Evolutionary conservation across 31 red algal genomes (phyloP).

Genomic region (Porphyra umbilicalis): DNA sequence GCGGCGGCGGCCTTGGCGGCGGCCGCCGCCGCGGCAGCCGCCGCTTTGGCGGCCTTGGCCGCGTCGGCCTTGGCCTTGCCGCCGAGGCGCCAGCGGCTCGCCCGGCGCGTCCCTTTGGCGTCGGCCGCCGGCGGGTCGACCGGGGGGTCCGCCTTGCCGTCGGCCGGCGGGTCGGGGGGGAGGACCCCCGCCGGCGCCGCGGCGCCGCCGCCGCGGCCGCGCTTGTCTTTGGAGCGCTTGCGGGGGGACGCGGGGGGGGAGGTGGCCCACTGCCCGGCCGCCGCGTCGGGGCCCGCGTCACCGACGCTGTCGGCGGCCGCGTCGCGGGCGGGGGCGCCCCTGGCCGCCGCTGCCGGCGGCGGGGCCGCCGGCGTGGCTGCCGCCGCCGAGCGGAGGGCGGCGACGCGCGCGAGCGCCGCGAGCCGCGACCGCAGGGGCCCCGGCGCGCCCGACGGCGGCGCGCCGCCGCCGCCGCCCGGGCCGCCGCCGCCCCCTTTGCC

Average conservation of each 20-base stretch:
- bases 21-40: not conserved
- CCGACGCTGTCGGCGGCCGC: not conserved
- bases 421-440: not conserved
- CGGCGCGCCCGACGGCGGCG: not conserved
- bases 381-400: not conserved
- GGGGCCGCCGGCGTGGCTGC: not conserved
- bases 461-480: not conserved
- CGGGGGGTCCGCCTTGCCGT: too few species aligned
- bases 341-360: not conserved
- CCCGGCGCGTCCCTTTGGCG: not conserved
- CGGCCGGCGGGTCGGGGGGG: too few species aligned
- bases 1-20: not conserved
- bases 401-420: not conserved
- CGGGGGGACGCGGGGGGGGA: not conserved
- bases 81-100: not conserved
- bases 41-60: not conserved
- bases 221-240: not conserved
- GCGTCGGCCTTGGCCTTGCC: not conserved
- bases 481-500: too few species aligned
- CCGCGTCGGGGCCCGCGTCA: not conserved
- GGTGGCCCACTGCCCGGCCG: not conserved
- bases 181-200: too few species aligned
- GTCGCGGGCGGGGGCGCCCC: not conserved
- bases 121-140: too few species aligned
- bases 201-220: not conserved